Base-by-base conservation (phyloP, 2,329 filamentous ascomycete genomes). In the Nigrospora oryzae region DNA sequence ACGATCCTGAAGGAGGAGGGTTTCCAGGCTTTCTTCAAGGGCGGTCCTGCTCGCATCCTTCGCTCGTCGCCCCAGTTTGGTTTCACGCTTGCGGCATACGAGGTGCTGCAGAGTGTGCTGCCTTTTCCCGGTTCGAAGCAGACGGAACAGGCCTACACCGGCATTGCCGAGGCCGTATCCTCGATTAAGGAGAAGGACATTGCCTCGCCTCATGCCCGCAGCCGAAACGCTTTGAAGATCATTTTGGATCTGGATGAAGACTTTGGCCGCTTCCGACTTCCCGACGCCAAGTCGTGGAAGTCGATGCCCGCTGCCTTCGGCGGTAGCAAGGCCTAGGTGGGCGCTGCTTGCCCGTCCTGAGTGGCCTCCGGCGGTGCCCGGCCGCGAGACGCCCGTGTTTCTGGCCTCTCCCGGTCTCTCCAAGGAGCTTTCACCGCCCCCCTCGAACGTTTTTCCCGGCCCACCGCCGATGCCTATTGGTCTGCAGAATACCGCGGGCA, bases 11-110 rank as follows among this genome's bases (percentile, higher is more conserved):
- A 83, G 64, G 87, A 97, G 64, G 93, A 98, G 67, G 93, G 93
- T 11, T 91, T 96, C 77, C 81, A 77, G 51, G 93, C 93, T 23
- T 98, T 98, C 75, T 98, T 97, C 83, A 97, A 97, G 75, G 93
- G 93, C 54, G 93, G 93, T 1, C 90, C 91, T 1, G 93, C 93
- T 10, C 88, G 93, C 72, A 94, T 98, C 59, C 68, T 97, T 63
- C 85, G 93, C 59, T 96, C 89, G 1, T 96, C 89, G 12, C 93
- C 93, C 14, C 93, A 98, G 63, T 98, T 98, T 64, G 93, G 93
- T 52, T 97, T 97, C 73, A 98, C 93, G 0, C 81, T 98, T 19
- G 93, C 93, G 4, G 86, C 87, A 37, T 98, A 97, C 66, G 93
- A 98, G 67, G 76, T 98, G 34, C 73, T 98, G 42, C 89, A 96